Percentiles rank a stretch among this genome's conserved stretches.
Conservation (phyloP, 768 basidiomycete species). For the Podaxis sp. region DNA sequence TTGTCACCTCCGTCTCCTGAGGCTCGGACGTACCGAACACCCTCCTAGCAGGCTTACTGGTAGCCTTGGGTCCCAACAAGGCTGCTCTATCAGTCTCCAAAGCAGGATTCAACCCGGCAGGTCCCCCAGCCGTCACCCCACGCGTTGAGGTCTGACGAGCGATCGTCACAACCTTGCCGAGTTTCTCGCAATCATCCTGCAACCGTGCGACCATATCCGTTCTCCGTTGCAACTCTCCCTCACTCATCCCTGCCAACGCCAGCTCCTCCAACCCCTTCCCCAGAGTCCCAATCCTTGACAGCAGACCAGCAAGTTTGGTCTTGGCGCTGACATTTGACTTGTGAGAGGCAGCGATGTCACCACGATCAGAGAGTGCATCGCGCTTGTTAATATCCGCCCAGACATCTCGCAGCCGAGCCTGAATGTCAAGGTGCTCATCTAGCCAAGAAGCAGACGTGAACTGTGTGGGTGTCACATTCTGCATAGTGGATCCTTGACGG, state of each 20-base stretch:
- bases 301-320: constrained; percentile 71
- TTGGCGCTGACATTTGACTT: constrained; percentile 82
- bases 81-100: constrained; percentile 61
- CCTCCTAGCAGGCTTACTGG: constrained; percentile 50
- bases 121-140: constrained; percentile 15
- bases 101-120: constrained; percentile 33
- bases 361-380: constrained; percentile 74
- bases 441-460: constrained; percentile 85
- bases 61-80: constrained; percentile 44
- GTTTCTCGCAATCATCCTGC: constrained; percentile 87
- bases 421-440: constrained; percentile 80
- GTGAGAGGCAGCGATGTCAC: constrained; percentile 72
- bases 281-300: constrained; percentile 70
- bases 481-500: constrained; percentile 32
- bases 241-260: constrained; percentile 68
- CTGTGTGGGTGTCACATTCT: constrained; percentile 31
- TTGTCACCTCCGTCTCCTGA: constrained; percentile 79
- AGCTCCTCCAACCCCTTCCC: constrained; percentile 65
- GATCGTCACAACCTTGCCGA: constrained; percentile 81
- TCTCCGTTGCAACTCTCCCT: constrained; percentile 89
- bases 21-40: constrained; percentile 68
- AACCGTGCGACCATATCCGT: constrained; percentile 86
- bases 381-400: constrained; percentile 86
- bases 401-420: constrained; percentile 71
- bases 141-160: constrained; percentile 50